A percentile compares a stretch with the other conserved stretches of the same genome.
phyloP scores from a whole-genome alignment of 305 asterid species.

The Galium porrigens region DNA sequence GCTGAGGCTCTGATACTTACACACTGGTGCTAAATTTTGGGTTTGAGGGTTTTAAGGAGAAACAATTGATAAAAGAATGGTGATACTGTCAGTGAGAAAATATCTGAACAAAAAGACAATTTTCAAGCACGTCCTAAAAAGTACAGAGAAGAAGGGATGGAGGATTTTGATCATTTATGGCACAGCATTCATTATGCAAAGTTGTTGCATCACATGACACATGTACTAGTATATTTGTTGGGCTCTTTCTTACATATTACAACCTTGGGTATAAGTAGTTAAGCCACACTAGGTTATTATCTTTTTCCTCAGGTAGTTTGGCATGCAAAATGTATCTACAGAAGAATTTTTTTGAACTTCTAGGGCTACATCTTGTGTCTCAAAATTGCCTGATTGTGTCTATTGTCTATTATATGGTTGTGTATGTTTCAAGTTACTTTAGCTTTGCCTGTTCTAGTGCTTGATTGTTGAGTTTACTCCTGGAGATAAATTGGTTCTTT shows the following conservation, averaged over 20 bases:
- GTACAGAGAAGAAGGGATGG: neutral
- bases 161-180: neutral
- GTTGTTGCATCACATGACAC: neutral
- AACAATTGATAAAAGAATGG: neutral
- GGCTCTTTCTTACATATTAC: neutral
- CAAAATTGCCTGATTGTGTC: neutral
- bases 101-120: neutral
- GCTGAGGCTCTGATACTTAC: neutral
- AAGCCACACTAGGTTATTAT: neutral
- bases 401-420: neutral
- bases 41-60: neutral
- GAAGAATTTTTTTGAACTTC: neutral
- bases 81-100: neutral
- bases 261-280: neutral
- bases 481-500: neutral
- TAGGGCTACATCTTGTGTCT: neutral
- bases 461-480: neutral
- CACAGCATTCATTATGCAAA: neutral
- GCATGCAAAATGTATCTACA: neutral
- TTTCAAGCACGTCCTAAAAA: neutral
- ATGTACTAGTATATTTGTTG: neutral
- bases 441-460: neutral
- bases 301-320: neutral
- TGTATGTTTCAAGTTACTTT: neutral
- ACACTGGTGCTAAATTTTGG: neutral